phyloP scores from a whole-genome alignment of 306 rosid genomes.

The Hippophae gyantsensis region DNA sequence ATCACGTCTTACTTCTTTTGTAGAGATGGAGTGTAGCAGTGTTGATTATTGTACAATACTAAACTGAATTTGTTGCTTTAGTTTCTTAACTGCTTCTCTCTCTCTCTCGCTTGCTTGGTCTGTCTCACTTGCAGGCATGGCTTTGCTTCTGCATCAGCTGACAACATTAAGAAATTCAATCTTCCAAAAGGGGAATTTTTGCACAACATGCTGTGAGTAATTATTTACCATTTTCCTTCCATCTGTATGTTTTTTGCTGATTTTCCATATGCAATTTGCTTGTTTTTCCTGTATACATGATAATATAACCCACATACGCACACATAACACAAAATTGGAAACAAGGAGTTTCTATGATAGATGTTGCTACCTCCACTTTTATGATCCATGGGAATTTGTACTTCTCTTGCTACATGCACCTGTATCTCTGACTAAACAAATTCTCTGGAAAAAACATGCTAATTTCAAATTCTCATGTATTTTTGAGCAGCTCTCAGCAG shows the following conservation, averaged over 20 bases:
- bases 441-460: not conserved
- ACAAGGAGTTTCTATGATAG: too few relatives aligned
- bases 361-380: too few relatives aligned
- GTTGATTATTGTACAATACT: conserved; percentile 10
- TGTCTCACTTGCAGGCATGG: conserved; percentile 38
- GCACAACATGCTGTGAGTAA: conserved; percentile 99
- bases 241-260: conserved; percentile 2
- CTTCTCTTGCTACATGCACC: not conserved
- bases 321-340: too few relatives aligned
- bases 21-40: conserved; percentile 1
- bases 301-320: not conserved
- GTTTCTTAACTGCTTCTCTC: not conserved
- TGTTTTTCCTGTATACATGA: not conserved
- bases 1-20: conserved; percentile 3
- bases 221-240: conserved; percentile 2
- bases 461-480: not conserved
- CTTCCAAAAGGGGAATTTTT: conserved; percentile 87
- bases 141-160: conserved; percentile 99
- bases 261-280: conserved; percentile 5
- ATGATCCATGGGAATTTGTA: too few relatives aligned
- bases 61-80: not conserved
- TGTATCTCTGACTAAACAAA: not conserved
- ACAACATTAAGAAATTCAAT: conserved; percentile 87
- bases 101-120: not conserved
- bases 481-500: conserved; percentile 76